Base-by-base conservation (phyloP, 78 protist genomes). In the Dictyostelium citrinum region DNA sequence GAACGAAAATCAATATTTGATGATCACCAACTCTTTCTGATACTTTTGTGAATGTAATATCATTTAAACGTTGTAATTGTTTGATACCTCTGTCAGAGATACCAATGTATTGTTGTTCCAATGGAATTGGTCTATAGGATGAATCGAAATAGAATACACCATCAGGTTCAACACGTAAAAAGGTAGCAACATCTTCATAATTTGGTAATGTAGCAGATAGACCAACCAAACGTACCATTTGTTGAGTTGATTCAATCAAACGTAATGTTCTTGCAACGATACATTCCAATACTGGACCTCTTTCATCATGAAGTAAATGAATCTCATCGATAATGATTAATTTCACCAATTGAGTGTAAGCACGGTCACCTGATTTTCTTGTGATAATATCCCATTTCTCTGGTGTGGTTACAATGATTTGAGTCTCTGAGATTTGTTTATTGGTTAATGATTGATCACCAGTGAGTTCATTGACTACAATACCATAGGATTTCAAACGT, bases 361-460 rank as follows among this genome's bases (percentile, higher is more conserved):
- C 82, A 41, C 98, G 95, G 45, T 99, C 99, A 35, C 98, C 98
- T 1, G 93, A 71, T 75, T 99, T 99, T 64, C 99, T 93, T 12
- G 99, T 99, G 90, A 99, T 90, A 37, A 99, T 96, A 82, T 99
- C 99, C 99, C 99, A 99, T 97, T 99, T 99, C 95, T 99, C 99
- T 14, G 99, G 99, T 55, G 99, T 99, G 46, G 99, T 98, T 16
- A 99, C 97, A 31, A 95, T 95, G 84, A 90, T 90, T 74, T 99
- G 99, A 27, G 99, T 98, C 24, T 95, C 98, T 3, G 90, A 95
- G 27, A 99, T 85, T 83, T 99, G 98, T 61, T 67, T 81, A 90
- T 91, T 90, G 61, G 97, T 95, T 46, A 99, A 90, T 64, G 91
- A 79, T 64, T 68, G 61, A 83, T 99, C 99, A 29, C 99, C 99